Conservation (phyloP, 345 rosid species). For the Orychophragmus violaceus region DNA sequence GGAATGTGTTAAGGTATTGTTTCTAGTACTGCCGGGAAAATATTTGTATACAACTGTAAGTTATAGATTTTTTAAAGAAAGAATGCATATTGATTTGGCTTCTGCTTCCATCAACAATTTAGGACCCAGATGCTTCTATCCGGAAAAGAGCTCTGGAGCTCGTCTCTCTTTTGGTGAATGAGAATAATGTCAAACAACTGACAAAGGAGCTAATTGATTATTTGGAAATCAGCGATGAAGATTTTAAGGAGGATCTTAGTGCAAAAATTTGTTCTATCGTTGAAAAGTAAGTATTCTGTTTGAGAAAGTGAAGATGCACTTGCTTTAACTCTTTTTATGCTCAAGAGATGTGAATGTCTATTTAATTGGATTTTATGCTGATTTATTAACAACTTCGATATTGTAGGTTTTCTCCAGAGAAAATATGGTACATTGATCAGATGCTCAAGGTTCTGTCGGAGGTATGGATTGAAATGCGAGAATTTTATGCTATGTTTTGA, state of each 20-base stretch:
- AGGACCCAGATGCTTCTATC: conserved; percentile 99
- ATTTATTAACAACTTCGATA: conserved; percentile 28
- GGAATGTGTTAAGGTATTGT: conserved; percentile 96
- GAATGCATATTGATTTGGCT: conserved; percentile 20
- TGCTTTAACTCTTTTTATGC: conserved; percentile 1
- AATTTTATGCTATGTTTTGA: conserved; percentile 11
- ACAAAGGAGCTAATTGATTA: conserved; percentile 90
- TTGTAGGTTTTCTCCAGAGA: conserved; percentile 91
- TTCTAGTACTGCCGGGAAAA: conserved; percentile 1
- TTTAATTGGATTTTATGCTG: conserved; percentile 1
- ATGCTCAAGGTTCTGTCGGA: conserved; percentile 98
- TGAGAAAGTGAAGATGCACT: conserved; percentile 3
- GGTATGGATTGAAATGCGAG: conserved; percentile 46
- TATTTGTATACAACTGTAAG: not conserved
- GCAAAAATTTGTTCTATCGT: conserved; percentile 96
- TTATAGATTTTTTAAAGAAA: conserved; percentile 2
- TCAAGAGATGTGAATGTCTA: not conserved
- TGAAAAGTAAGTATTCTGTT: conserved; percentile 71
- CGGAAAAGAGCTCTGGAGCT: conserved; percentile 97
- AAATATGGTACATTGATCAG: conserved; percentile 97
- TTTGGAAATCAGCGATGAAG: conserved; percentile 95
- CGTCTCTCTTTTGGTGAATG: conserved; percentile 80
- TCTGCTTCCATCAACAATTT: conserved; percentile 33
- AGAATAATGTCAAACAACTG: conserved; percentile 81
- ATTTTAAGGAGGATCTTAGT: conserved; percentile 95